Evolutionary conservation across 2,329 filamentous ascomycete genomes (phyloP).

Genomic region (Pseudocercospora crystallina): DNA sequence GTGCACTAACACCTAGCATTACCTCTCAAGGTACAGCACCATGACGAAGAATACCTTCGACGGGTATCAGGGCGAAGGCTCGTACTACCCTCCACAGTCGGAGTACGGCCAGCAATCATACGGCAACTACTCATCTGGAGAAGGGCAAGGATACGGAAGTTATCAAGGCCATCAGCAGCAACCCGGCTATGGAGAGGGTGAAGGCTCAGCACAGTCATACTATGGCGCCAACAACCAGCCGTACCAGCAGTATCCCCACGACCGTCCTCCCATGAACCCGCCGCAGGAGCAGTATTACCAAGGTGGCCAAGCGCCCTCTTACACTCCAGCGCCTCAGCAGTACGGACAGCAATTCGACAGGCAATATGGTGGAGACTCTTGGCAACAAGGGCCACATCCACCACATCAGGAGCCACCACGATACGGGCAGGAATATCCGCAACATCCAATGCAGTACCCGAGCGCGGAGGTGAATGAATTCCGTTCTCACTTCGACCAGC

Average conservation of each 20-base stretch:
- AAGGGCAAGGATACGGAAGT: conserved; percentile 6
- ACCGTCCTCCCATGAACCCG: conserved; percentile 14
- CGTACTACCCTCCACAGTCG: conserved; percentile 18
- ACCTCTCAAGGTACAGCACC: background rate
- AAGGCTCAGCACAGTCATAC: conserved; percentile 30
- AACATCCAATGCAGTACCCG: conserved; percentile 25
- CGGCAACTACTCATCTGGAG: conserved; percentile 14
- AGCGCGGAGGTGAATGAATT: conserved; percentile 21
- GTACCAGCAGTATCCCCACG: conserved; percentile 29
- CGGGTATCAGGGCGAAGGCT: conserved; percentile 12
- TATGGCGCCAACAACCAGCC: conserved; percentile 31
- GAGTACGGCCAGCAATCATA: conserved; percentile 20
- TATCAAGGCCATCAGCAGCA: conserved; percentile 14
- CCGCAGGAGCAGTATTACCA: conserved; percentile 14
- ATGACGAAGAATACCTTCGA: conserved; percentile 24
- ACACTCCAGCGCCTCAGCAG: conserved; percentile 20
- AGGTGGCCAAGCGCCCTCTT: conserved; percentile 7
- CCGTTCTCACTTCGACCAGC: conserved; percentile 22
- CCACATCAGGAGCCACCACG: conserved; percentile 7
- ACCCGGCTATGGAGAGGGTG: conserved; percentile 4
- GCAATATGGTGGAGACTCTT: conserved; percentile 12
- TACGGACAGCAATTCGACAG: conserved; percentile 15
- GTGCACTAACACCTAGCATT: background rate
- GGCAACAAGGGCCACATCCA: conserved; percentile 12
- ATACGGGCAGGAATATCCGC: conserved; percentile 13